Evolutionary conservation across 1,284 basidiomycete species (phyloP), one percentile per base, ranked within the genome.

Genomic region (Rhodotorula sp.): DNA sequence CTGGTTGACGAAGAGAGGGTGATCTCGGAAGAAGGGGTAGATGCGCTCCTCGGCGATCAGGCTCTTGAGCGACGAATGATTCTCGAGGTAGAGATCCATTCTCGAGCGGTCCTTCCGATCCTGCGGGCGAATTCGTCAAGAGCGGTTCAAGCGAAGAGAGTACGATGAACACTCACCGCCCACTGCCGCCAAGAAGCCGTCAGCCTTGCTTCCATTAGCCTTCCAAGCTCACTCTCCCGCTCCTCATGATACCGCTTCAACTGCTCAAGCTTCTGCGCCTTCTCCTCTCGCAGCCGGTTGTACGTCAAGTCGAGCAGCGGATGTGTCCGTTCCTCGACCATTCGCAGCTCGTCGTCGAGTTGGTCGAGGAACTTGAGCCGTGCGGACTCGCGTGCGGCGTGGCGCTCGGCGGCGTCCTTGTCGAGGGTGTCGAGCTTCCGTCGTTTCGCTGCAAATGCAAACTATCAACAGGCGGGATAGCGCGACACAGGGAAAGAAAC

Each of bases 21-120:
- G 70, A 37, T 72, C 68, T 51, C 70, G 67, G 26, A 72, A 65
- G 64, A 67, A 72, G 3, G 70, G 70, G 37, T 48, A 69, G 6
- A 56, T 16, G 37, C 64, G 64, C 57, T 72, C 70, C 59, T 72
- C 70, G 54, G 63, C 54, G 7, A 69, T 31, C 24, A 72, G 54
- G 16, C 60, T 30, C 59, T 67, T 65, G 30, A 72, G 64, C 44
- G 57, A 52, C n/a, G 48, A 15, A 44, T 69, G 64, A 31, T 69
- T 72, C 28, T 66, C 65, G 50, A 69, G 50, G 59, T 69, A 72
- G 16, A 69, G 59, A 24, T 64, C 59, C 61, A 55, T 67, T n/a
- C 70, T 60, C 16, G 64, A 37, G 7, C 26, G 11, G 51, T 72
- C 70, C 52, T 69, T 69, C 1, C 54, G 48, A 34, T 72, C 70